Evolutionary conservation across 345 rosid species (phyloP), one percentile per base, ranked within the genome.

Genomic region (Corchorus olitorius): DNA sequence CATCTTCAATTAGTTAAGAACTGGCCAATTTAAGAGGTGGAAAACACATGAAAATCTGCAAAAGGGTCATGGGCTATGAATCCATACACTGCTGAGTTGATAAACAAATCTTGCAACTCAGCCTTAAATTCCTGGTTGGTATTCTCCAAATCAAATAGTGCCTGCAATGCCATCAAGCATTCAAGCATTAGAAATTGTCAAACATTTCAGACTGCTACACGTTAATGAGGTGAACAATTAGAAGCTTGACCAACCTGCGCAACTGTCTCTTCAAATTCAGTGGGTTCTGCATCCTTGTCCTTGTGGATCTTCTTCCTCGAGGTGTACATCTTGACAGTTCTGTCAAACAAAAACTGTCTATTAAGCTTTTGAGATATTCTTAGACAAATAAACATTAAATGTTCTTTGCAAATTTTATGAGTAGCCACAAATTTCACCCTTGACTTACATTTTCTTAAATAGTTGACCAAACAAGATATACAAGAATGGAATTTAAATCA

Each of bases 201-300:
- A 53, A 1, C 49, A 48, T 1, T 1, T 2, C 17, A 22, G 16
- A 20, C 13, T 37, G 27, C 37, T 19, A n/a, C 6, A 22, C 8
- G 6, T 3, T 1, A 54, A 16, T 3, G 33, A 55, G 11, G 35
- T 20, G 5, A 34, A 8, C 9, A 62, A 20, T 34, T 20, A 72
- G 4, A 5, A 61, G 52, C 34, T 63, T 15, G 5, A 58, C 63
- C 2, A 62, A 84, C 97, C 97, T 94, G 96, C n/a, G 96, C 94
- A 75, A 94, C 97, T 39, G 87, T 75, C 84, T 89, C 97, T 77
- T 94, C 98, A 39, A 94, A 91, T 61, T 92, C 96, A 6, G 97
- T 81, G 17, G 98, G 97, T 69, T 87, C 89, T 2, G 83, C 94
- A 87, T 88, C 94, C 81, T 87, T 91, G 78, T 94, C 98, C 81